Evolutionary conservation across 1,139 yeast genomes (phyloP), one percentile per base, ranked within the genome.

Genomic region (Candida tropicalis): DNA sequence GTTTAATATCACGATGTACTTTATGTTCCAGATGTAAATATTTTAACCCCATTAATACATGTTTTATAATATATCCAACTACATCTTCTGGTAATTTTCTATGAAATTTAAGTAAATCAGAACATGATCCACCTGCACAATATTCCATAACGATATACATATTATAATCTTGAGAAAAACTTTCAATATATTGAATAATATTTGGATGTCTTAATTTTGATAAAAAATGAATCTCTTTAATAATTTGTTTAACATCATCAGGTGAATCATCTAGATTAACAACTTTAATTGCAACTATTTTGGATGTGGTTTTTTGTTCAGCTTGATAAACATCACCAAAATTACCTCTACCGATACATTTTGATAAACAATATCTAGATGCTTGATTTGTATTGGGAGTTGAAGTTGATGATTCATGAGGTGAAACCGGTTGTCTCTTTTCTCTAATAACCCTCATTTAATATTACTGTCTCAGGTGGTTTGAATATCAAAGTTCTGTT

Each of bases 131-230:
- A 17, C 95, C 96, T 10, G 91, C 95, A 63, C 97, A 90, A 59
- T 78, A 87, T 59, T 90, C 97, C 96, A 90, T 87, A 4, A 87
- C 85, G 40, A 90, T 87, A 83, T 91, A 89, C 83, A 90, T 79
- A 17, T 80, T 77, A 33, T 79, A 79, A 42, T 79, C 87, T 41
- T 72, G 68, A 9, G 83, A 63, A 56, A 82, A 79, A 0, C 95
- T 82, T 40, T 81, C 82, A 52, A 68, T 72, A 62, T 87, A 87
- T 46, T 61, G 70, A 11, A 91, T 86, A 39, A 89, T 81, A 56
- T 77, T 76, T 0, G 78, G 78, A n/a, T 85, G 79, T 45, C 74
- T 72, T 48, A 89, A 65, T 41, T 80, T 79, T 12, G 89, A 80
- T 31, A 90, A 66, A 50, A 89, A 80, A 45, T 79, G 82, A 42